Evolutionary conservation across 2,329 filamentous ascomycete genomes (phyloP).

Genomic region (Trichoderma koningii): DNA sequence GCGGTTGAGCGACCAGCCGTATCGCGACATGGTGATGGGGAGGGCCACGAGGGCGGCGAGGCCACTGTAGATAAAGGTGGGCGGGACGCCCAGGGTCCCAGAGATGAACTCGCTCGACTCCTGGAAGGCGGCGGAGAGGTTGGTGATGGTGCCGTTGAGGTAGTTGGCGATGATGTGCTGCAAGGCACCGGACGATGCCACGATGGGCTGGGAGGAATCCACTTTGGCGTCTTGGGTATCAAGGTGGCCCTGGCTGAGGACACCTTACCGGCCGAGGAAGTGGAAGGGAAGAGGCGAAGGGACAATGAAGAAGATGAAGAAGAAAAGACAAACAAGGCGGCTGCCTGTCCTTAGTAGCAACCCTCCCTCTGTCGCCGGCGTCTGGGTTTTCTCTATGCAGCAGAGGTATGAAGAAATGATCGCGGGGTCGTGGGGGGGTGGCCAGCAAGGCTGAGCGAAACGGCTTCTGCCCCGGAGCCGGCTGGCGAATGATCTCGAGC

Average conservation of each 20-base stretch:
- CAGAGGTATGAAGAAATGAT: conserved; percentile 11
- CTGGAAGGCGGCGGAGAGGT: conserved; percentile 51
- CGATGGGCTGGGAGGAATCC: conserved; percentile 60
- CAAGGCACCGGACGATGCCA: conserved; percentile 65
- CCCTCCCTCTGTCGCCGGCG: background rate
- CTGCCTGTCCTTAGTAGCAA: background rate
- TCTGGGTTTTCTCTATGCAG: background rate
- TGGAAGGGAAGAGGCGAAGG: background rate
- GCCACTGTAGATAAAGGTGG: conserved; percentile 53
- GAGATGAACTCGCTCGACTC: conserved; percentile 56
- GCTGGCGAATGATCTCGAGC: conserved; percentile 14
- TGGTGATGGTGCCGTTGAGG: conserved; percentile 55
- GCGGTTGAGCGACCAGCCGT: conserved; percentile 51
- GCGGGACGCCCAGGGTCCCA: conserved; percentile 52
- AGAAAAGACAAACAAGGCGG: background rate
- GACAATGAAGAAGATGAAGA: background rate
- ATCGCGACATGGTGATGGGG: conserved; percentile 57
- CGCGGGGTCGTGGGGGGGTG: conserved; percentile 26
- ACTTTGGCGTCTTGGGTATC: conserved; percentile 54
- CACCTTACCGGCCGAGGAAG: conserved; percentile 33
- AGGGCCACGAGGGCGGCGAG: conserved; percentile 53
- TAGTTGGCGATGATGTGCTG: conserved; percentile 62
- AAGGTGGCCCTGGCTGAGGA: conserved; percentile 42
- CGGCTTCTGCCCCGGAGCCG: background rate
- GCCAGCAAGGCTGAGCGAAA: conserved; percentile 25